phyloP scores from a whole-genome alignment of 2,329 filamentous ascomycete genomes.

The Penicillium thymicola region DNA sequence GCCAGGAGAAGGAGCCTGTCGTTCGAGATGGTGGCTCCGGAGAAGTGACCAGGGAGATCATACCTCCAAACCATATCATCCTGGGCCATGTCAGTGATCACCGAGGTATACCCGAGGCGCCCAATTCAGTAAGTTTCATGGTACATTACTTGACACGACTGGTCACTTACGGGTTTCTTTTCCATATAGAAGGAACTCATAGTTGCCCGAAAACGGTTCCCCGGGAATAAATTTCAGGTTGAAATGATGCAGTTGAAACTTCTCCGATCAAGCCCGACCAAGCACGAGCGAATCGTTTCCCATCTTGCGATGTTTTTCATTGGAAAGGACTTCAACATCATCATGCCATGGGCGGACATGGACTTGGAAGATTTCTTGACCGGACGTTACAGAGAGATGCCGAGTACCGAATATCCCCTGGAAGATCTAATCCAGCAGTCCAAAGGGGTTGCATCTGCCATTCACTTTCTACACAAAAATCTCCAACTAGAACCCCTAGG shows the following conservation, averaged over 20 bases:
- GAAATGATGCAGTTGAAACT: background rate
- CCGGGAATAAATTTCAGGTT: background rate
- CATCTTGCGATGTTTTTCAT: constrained; percentile 10
- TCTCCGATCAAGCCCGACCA: background rate
- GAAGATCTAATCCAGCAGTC: constrained; percentile 13
- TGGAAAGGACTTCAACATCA: constrained; percentile 14
- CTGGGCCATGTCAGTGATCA: background rate
- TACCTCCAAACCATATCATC: background rate
- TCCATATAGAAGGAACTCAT: background rate
- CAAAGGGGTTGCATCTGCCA: constrained; percentile 10
- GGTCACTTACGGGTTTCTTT: background rate
- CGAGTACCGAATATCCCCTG: background rate
- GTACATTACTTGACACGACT: no score
- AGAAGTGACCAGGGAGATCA: background rate
- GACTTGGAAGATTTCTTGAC: constrained; percentile 17
- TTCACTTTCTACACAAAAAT: constrained; percentile 13
- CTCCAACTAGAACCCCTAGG: background rate
- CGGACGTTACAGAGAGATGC: background rate
- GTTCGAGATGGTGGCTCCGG: background rate
- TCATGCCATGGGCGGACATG: constrained; percentile 15
- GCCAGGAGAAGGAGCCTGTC: background rate
- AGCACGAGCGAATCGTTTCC: constrained; percentile 9
- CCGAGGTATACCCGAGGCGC: background rate
- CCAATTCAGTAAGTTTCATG: background rate
- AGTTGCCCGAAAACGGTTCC: background rate